Base-by-base conservation (phyloP, 345 rosid genomes). In the Anacardium occidentale region DNA sequence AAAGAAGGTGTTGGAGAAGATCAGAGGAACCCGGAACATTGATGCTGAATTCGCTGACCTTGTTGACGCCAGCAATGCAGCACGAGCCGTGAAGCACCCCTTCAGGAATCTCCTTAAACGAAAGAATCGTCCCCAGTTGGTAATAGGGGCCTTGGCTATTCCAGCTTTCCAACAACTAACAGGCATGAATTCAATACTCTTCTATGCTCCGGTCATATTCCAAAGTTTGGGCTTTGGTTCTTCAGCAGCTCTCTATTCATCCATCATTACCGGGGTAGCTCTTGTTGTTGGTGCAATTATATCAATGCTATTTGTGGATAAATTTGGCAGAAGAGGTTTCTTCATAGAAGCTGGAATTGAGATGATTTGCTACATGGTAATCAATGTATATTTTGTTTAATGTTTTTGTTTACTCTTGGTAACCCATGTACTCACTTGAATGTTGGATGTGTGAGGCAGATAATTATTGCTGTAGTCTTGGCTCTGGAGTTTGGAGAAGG, bases 161-260 rank as follows among this genome's bases (percentile, higher is more conserved):
- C 97, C 98, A 0, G 91, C 91, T 34, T 93, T 91, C 67, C 98
- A 91, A 67, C 95, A 93, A 69, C 82, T 93, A 52, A 93, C 97
- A 0, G 97, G 93, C 24, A 93, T 85, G 87, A 90, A 91, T 78
- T 90, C 94, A 15, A 91, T 93, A 62, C 84, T 93, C 67, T 93
- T 91, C 77, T 93, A 93, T 66, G 95, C 95, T 63, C 97, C 95
- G 0, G 93, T 91, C 66, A 82, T 93, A 76, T 91, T 90, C 65
- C 98, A 93, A 73, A 93, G 89, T 74, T 74, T 93, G 65, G 97
- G 98, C 7, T 87, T 93, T 24, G 97, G 96, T 52, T 86, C 92
- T 0, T 84, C 76, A 0, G 87, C 98, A 11, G 71, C 98, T 21
- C 87, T 93, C 13, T 80, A 82, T 50, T 88, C 97, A 0, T 83